Conservation (phyloP, 2,329 filamentous ascomycete species). For the Didymella sp. region DNA sequence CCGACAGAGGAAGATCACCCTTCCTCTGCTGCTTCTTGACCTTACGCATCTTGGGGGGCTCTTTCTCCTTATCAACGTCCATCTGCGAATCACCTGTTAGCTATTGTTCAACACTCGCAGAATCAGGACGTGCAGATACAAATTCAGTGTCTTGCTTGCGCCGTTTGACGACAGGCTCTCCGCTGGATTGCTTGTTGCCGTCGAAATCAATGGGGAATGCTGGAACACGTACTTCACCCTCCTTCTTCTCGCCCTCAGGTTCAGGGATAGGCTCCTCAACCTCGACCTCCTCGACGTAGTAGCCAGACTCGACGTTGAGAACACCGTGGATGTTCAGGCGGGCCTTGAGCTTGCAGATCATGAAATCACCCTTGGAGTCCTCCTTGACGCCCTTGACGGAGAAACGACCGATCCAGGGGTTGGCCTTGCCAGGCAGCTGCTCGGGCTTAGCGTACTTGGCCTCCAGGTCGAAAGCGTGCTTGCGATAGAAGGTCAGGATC, state of each 20-base stretch:
- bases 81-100: conserved; percentile 47
- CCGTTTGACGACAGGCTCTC: conserved; percentile 44
- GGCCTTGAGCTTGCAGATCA: conserved; percentile 99
- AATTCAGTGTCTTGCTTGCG: conserved; percentile 33
- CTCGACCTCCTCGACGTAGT: conserved; percentile 98
- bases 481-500: conserved; percentile 98
- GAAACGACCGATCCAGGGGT: conserved; percentile 96
- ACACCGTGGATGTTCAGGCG: conserved; percentile 96
- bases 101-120: conserved; percentile 27
- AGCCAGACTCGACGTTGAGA: conserved; percentile 93
- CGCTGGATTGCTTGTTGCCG: conserved; percentile 30
- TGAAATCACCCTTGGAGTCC: conserved; percentile 93
- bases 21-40: conserved; percentile 99
- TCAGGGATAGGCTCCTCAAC: conserved; percentile 89
- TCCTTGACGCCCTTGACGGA: conserved; percentile 97
- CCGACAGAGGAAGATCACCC: conserved; percentile 87
- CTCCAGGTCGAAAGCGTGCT: conserved; percentile 96
- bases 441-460: conserved; percentile 91
- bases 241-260: conserved; percentile 66
- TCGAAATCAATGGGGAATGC: conserved; percentile 32
- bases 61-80: conserved; percentile 50
- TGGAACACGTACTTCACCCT: conserved; percentile 72
- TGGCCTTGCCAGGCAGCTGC: conserved; percentile 82
- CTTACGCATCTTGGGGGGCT: conserved; percentile 83
- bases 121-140: conserved; percentile 41